Evolutionary conservation across 1,139 yeast species (phyloP), one percentile per base, ranked within the genome.

Genomic region (Protomyces pachydermus): DNA sequence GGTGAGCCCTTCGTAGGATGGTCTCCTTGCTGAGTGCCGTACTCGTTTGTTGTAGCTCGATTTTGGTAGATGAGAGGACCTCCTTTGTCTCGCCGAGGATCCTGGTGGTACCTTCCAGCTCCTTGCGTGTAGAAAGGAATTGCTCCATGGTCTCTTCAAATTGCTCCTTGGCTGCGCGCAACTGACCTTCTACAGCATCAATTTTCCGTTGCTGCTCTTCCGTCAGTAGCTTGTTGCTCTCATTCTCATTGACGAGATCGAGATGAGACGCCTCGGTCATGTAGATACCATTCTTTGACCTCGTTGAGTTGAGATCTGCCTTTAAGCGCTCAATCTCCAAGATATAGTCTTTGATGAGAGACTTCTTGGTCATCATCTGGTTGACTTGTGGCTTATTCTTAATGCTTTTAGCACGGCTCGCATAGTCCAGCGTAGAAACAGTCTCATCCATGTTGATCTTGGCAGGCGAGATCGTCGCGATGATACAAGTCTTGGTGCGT

Each of bases 391-490:
- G 91, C 62, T 82, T 79, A 72, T 90, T 90, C 71, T 83, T 84
- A 69, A 90, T 88, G 65, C 83, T 85, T 70, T 88, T 88, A 0
- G 91, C 97, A 65, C 90, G 83, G 65, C 84, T 82, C 1, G 97
- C 97, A 73, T 90, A 91, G 68, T 88, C 95, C 65, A 91, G 78
- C 0, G 97, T 90, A 60, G 93, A 87, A 20, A 85, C 74, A 0
- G 96, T 88, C 74, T 90, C 96, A 45, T 88, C 95, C 55, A 84
- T 72, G 64, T 87, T 86, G 18, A 83, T 81, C 70, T 81, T 81
- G 1, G 93, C 90, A 0, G 96, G 96, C 1, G 95, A 87, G 3
- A 91, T 81, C 1, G 96, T 88, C 39, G 95, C 95, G 42, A 89
- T 84, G 66, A 89, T 80, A 32, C 88, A 81, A 0, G 96, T 89